These are phyloP conservation scores for Oemleria cerasiformis DNA, from an alignment of 306 rosid genomes.

Conservation along the genomic window DNA sequence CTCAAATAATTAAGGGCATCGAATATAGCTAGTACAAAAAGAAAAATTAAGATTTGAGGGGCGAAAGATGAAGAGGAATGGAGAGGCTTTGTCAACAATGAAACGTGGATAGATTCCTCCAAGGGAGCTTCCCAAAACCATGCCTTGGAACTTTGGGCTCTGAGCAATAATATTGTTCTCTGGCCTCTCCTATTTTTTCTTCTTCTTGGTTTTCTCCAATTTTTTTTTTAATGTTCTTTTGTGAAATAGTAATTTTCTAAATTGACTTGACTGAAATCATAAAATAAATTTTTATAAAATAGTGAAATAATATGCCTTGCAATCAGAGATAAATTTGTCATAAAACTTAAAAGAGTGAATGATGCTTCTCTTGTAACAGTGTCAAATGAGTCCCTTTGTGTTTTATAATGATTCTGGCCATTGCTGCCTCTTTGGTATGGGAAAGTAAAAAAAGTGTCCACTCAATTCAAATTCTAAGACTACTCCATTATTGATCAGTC, in stretches of 20 bases:
- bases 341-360: conserved; percentile 6
- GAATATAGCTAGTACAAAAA: no score
- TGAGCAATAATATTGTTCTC: conserved; percentile 12
- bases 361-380: conserved; percentile 44
- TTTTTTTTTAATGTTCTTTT: no score
- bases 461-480: neutral
- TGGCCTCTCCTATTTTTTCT: neutral
- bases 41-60: no score
- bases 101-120: conserved; percentile 32
- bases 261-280: neutral
- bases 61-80: neutral
- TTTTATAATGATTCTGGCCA: conserved; percentile 41
- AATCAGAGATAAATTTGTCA: conserved; percentile 31
- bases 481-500: neutral
- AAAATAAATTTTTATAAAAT: no score
- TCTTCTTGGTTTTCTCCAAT: neutral
- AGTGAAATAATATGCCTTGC: conserved; percentile 17
- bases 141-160: conserved; percentile 24
- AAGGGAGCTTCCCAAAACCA: conserved; percentile 24
- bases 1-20: no score
- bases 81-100: conserved; percentile 20
- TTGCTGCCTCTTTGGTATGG: conserved; percentile 31
- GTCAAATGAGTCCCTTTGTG: conserved; percentile 26
- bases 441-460: neutral
- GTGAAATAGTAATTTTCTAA: neutral